phyloP scores from a whole-genome alignment of 768 basidiomycete species.

The Agrocybe chaxingu region DNA sequence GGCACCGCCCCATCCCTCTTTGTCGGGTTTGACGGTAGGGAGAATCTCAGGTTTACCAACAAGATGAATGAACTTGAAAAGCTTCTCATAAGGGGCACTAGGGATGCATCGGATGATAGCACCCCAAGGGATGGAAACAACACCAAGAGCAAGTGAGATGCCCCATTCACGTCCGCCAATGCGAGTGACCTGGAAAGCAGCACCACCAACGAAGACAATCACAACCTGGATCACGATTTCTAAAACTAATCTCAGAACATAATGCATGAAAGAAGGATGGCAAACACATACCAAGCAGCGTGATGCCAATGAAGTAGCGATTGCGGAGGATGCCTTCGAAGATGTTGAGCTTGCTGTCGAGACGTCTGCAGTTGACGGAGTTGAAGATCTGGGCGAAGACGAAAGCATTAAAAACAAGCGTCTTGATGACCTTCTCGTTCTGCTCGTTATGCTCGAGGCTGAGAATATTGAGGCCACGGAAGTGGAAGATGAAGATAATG shows the following conservation, averaged over 20 bases:
- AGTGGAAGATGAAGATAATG: conserved; percentile 88
- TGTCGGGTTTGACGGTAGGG: conserved; percentile 59
- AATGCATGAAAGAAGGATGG: neutral
- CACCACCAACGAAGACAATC: conserved; percentile 88
- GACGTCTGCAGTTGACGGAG: conserved; percentile 84
- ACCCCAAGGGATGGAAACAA: conserved; percentile 87
- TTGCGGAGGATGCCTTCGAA: conserved; percentile 82
- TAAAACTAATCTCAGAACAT: conserved; percentile 24
- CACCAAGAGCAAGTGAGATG: conserved; percentile 83
- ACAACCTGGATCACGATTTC: conserved; percentile 85
- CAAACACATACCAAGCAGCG: conserved; percentile 66
- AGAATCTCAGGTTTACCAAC: conserved; percentile 63
- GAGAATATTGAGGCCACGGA: conserved; percentile 72
- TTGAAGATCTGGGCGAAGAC: conserved; percentile 98
- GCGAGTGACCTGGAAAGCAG: conserved; percentile 84
- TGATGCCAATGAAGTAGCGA: conserved; percentile 81
- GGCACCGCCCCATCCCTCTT: conserved; percentile 72
- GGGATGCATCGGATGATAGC: conserved; percentile 78
- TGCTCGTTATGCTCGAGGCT: conserved; percentile 41
- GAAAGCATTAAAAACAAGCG: conserved; percentile 96
- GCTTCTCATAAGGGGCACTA: conserved; percentile 68
- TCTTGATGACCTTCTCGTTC: conserved; percentile 56
- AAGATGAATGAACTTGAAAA: conserved; percentile 48
- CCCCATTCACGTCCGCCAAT: conserved; percentile 89
- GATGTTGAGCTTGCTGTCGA: conserved; percentile 85